Base-by-base conservation (phyloP, 192 early-diverging fungal species). In the Umbelopsis sp. region DNA sequence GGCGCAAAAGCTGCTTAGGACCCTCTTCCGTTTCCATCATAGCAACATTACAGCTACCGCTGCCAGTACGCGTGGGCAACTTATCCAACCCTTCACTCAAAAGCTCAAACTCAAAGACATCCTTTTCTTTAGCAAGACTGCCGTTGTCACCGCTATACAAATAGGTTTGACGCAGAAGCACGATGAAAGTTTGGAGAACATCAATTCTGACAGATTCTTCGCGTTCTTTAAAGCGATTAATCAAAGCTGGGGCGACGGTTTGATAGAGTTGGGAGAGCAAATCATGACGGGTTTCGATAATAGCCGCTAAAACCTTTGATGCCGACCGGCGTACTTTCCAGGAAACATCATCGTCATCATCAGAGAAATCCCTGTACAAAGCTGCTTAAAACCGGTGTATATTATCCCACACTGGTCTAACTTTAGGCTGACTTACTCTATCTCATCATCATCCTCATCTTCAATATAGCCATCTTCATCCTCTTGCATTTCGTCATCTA, bases 271-370 rank as follows among this genome's bases (percentile, higher is more conserved):
- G 79, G 49, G 72, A 69, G 9, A 94, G 79, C 37, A 90, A 58
- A 53, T 93, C 91, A 23, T 89, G 83, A 8, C 90, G 88, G 1
- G 93, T 93, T 47, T 79, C 85, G 52, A 96, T 91, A 30, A 88
- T 78, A 12, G 88, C 83, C 3, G 86, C 67, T 1, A 96, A 74
- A 6, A 95, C 70, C 70, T 92, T 93, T 9, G 90, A 84, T n/a
- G 91, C 83, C 3, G 93, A 87, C 13, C 91, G 82, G 51, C 95
- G 90, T 8, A 95, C 95, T 74, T 96, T 96, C 94, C 93, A 96
- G 2, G 92, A 93, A 69, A 95, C 84, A 70, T 96, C 95, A 55
- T 96, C 95, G 48, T 96, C 93, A n/a, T 77, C 75, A 66, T 96
- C 94, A 7, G 91, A 92, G 78, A 91, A 94, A 64, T 91, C 91